These are phyloP conservation scores for Rhizophagus sp. DNA, from an alignment of 192 early-diverging fungal species.

Conservation along the genomic window DNA sequence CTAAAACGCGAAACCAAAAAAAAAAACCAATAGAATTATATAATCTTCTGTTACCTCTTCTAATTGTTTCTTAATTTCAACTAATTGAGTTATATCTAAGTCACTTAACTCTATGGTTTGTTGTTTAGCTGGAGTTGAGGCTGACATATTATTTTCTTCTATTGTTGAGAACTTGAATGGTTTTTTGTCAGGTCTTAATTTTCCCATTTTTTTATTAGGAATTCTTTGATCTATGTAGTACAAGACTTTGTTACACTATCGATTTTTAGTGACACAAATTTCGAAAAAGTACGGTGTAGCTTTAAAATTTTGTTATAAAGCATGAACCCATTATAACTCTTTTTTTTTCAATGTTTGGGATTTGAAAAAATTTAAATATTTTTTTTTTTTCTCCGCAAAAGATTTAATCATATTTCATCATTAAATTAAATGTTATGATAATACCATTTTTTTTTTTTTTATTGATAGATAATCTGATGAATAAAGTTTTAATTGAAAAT, in stretches of 20 bases:
- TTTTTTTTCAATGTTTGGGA: too few relatives aligned
- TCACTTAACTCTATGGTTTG: slow-evolving; percentile 75
- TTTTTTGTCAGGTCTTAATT: background rate
- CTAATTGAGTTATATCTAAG: slow-evolving; percentile 81
- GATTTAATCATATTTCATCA: too few relatives aligned
- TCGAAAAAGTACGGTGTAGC: too few relatives aligned
- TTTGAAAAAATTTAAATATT: too few relatives aligned
- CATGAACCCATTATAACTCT: too few relatives aligned
- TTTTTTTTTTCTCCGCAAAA: too few relatives aligned
- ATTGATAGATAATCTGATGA: too few relatives aligned
- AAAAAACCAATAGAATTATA: background rate
- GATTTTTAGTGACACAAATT: too few relatives aligned
- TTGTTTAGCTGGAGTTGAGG: background rate
- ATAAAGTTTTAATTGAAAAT: too few relatives aligned
- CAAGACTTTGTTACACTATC: background rate
- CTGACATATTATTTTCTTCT: background rate
- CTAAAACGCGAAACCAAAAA: background rate
- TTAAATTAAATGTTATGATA: too few relatives aligned
- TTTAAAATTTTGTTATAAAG: too few relatives aligned
- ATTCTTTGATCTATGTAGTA: background rate
- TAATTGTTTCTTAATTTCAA: slow-evolving; percentile 79
- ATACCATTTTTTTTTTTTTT: too few relatives aligned
- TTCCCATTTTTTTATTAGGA: background rate
- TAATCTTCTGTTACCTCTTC: slow-evolving; percentile 62
- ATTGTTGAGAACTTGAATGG: background rate